Base-by-base conservation (phyloP, 441 rosid species). In the Populus hybrid region DNA sequence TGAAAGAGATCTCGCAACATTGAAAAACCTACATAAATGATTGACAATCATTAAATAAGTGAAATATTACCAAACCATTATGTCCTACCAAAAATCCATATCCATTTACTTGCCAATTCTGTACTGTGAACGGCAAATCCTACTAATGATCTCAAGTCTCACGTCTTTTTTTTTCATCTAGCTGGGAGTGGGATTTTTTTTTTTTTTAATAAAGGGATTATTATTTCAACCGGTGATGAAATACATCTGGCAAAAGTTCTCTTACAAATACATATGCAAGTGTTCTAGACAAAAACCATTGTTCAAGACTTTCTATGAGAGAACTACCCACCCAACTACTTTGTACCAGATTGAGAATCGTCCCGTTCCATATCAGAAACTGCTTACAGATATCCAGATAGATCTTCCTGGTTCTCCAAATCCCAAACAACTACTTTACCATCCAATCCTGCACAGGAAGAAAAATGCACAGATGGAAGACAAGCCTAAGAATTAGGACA, bases 361-460 rank as follows among this genome's bases (percentile, higher is more conserved):
- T 26, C 24, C 4, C 5, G 21, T 64, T 16, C n/a, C 46, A 21
- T 16, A 28, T 10, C 59, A n/a, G 24, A 14, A 36, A 40, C 35
- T 5, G 26, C 34, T 83, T 80, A 88, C 40, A 91, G 65, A 79
- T 84, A 87, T 53, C 76, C 82, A 61, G 77, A 79, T 67, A 95
- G 84, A 78, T 90, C 98, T 82, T 87, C 86, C 79, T 84, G 84
- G 78, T 82, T 85, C 88, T 88, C 91, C 86, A 94, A 73, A 84
- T 93, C 90, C 99, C 99, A 96, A 21, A 90, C 84, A 59, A 89
- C 96, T 69, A 96, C 84, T 85, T 86, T 96, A 72, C 98, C 98
- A 75, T 96, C 99, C 83, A 96, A 77, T 75, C 98, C 98, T 96
- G 90, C 34, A 64, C 74, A 26, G 19, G 38, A 32, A 75, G 71